Percentiles rank a stretch among this genome's conserved stretches.
Conservation (phyloP, 1,284 basidiomycete species). For the Heterobasidion annosum region DNA sequence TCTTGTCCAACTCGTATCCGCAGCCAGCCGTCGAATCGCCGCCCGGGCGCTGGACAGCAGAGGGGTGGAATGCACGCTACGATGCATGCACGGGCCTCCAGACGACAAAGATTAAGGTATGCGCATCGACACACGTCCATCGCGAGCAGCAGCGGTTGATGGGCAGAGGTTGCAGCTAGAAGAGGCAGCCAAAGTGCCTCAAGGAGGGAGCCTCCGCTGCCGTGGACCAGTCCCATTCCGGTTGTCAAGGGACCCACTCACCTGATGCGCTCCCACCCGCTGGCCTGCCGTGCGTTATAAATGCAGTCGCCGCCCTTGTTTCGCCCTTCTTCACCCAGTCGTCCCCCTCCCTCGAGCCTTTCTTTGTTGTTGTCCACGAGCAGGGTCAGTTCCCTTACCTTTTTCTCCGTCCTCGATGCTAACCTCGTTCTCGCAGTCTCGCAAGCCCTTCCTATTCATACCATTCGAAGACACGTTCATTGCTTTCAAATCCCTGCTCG, state of each 20-base stretch:
- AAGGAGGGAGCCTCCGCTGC: no score
- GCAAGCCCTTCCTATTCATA: slow-evolving; percentile 1
- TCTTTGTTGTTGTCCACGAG: slow-evolving; percentile 19
- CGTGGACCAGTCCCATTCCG: neutral
- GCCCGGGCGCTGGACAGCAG: no score
- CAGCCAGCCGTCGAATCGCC: no score
- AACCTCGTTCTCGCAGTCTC: neutral
- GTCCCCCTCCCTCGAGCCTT: slow-evolving; percentile 14
- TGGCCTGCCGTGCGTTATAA: neutral
- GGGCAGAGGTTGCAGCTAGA: neutral
- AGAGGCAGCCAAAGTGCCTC: neutral
- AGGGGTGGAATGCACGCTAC: no score
- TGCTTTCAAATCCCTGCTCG: neutral
- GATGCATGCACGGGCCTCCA: no score
- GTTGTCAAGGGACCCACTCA: neutral
- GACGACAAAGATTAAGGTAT: no score
- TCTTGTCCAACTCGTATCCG: no score
- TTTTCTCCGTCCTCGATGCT: slow-evolving; percentile 2
- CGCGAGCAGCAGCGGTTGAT: no score
- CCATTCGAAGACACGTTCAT: neutral
- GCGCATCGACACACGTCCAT: no score
- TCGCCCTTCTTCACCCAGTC: neutral
- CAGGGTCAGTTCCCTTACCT: slow-evolving; percentile 18
- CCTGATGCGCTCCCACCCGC: neutral
- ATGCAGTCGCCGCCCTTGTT: neutral